Evolutionary conservation across 1,284 basidiomycete genomes (phyloP).

Genomic region (Apiotrichum mycotoxinovorans): DNA sequence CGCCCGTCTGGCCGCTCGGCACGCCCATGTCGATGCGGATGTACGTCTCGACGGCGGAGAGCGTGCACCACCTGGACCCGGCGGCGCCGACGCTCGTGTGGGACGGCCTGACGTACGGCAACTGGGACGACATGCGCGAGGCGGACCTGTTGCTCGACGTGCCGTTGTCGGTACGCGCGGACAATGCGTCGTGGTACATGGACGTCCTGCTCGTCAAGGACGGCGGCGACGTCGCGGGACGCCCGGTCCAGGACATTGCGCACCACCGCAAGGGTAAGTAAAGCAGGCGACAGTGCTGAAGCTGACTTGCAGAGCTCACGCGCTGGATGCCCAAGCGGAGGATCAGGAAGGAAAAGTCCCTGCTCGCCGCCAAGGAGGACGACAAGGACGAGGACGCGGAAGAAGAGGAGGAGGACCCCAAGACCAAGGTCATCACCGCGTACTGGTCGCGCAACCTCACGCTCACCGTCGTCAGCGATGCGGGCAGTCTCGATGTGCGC

Average conservation of each 20-base stretch:
- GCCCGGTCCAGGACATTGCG: conserved; percentile 64
- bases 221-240: conserved; percentile 54
- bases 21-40: conserved; percentile 62
- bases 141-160: conserved; percentile 67
- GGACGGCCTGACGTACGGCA: conserved; percentile 76
- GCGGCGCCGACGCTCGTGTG: conserved; percentile 52
- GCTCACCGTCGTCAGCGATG: conserved; percentile 76
- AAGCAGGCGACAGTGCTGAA: background rate
- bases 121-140: conserved; percentile 67
- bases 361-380: conserved; percentile 1
- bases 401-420: conserved; percentile 13
- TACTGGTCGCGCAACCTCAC: conserved; percentile 87
- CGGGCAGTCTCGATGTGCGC: conserved; percentile 56
- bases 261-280: conserved; percentile 75
- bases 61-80: conserved; percentile 52
- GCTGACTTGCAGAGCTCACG: conserved; percentile 64
- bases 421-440: conserved; percentile 55
- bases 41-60: conserved; percentile 57
- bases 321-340: conserved; percentile 71
- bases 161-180: conserved; percentile 68
- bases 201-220: conserved; percentile 75
- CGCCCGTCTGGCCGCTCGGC: conserved; percentile 48
- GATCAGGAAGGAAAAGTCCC: conserved; percentile 56
- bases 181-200: conserved; percentile 72
- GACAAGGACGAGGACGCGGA: background rate